Conservation (phyloP, 176 grass and related monocot genomes). For the Eremochloa ophiuroides region DNA sequence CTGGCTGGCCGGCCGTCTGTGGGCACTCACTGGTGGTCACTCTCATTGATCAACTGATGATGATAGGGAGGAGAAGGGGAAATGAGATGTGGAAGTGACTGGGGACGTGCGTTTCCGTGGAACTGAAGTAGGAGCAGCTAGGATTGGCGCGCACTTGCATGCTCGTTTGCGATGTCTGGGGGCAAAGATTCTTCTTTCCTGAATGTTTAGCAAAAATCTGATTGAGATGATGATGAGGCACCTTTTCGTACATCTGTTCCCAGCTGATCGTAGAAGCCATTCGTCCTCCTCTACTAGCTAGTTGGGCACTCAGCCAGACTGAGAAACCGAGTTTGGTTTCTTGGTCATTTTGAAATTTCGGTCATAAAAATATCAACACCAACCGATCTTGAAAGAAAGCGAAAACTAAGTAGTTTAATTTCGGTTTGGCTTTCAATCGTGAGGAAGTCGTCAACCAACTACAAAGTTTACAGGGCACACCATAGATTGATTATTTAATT, state of each 20-base stretch:
- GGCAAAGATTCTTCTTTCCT: not conserved
- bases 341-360: not conserved
- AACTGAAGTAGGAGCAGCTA: not conserved
- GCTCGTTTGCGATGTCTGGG: not conserved
- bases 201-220: not conserved
- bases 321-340: not conserved
- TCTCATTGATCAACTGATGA: constrained; percentile 26
- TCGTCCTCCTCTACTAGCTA: not conserved
- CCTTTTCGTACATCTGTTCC: not conserved
- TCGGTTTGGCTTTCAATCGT: too few relatives aligned
- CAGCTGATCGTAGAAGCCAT: not conserved
- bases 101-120: not conserved
- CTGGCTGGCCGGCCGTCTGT: not conserved
- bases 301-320: not conserved
- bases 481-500: too few relatives aligned
- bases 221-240: not conserved
- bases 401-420: too few relatives aligned
- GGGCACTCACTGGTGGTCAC: not conserved
- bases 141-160: not conserved
- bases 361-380: not conserved
- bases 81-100: not conserved
- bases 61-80: constrained; percentile 2
- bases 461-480: too few relatives aligned
- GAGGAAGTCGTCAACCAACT: too few relatives aligned
- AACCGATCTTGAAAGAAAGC: not conserved